Evolutionary conservation across 805 yeast species (phyloP).

Genomic region (Maudiozyma barnettii): DNA sequence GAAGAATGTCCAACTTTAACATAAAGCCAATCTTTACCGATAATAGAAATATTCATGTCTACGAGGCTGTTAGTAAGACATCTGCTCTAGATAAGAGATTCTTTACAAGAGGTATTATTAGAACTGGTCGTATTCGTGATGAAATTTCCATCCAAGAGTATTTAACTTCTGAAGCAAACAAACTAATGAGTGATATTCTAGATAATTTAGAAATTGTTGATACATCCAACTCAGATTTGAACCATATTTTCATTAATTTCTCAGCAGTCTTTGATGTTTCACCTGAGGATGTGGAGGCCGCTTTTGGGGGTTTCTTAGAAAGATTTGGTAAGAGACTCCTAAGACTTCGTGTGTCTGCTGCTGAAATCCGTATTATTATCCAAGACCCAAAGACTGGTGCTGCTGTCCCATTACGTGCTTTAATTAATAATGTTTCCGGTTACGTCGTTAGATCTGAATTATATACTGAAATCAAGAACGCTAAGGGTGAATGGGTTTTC

Average conservation of each 20-base stretch:
- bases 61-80: slow-evolving; percentile 91
- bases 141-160: slow-evolving; percentile 90
- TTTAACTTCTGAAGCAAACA: slow-evolving; percentile 89
- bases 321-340: slow-evolving; percentile 95
- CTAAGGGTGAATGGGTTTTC: slow-evolving; percentile 94
- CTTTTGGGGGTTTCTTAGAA: slow-evolving; percentile 95
- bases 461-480: slow-evolving; percentile 87
- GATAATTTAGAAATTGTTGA: slow-evolving; percentile 93
- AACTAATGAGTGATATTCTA: slow-evolving; percentile 90
- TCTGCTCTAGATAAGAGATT: slow-evolving; percentile 89
- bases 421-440: slow-evolving; percentile 93
- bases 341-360: slow-evolving; percentile 94
- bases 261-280: slow-evolving; percentile 90
- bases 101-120: slow-evolving; percentile 93
- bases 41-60: slow-evolving; percentile 94
- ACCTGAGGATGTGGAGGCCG: slow-evolving; percentile 94
- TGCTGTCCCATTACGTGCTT: slow-evolving; percentile 93
- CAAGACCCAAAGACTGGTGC: slow-evolving; percentile 79
- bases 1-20: slow-evolving; percentile 88
- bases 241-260: slow-evolving; percentile 94
- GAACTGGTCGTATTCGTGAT: slow-evolving; percentile 91
- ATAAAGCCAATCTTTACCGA: slow-evolving; percentile 92
- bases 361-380: slow-evolving; percentile 94
- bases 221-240: slow-evolving; percentile 88
- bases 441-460: slow-evolving; percentile 93